These are phyloP conservation scores for Eragrostis curvula DNA, from an alignment of 176 grass and related monocot genomes.

Conservation along the genomic window DNA sequence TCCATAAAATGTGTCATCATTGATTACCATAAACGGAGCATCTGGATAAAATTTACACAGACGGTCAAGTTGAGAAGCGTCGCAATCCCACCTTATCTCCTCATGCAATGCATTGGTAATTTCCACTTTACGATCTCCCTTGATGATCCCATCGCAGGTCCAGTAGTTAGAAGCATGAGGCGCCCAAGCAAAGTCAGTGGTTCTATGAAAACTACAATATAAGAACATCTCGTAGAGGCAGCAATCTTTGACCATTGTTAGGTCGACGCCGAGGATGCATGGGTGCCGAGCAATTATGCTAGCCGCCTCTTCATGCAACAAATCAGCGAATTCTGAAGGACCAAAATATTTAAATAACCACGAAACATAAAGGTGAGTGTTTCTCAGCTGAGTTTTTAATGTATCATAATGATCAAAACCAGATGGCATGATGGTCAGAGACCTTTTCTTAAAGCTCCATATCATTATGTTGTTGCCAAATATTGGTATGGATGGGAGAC, in stretches of 20 bases:
- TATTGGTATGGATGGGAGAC: neutral
- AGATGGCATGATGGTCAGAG: fast-evolving
- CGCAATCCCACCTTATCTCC: neutral
- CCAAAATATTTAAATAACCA: fast-evolving
- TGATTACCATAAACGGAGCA: neutral
- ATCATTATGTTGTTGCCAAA: neutral
- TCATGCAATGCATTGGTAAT: neutral
- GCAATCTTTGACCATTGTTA: neutral
- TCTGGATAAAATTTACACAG: neutral
- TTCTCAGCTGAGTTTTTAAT: neutral
- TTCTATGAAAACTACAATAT: neutral
- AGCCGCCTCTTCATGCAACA: neutral
- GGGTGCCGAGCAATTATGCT: neutral
- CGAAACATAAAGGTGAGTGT: neutral
- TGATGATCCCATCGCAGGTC: conserved; percentile 22
- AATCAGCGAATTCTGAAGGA: neutral
- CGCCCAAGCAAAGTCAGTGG: neutral
- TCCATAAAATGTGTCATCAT: neutral
- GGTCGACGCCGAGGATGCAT: neutral
- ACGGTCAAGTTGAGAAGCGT: neutral
- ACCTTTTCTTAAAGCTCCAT: neutral
- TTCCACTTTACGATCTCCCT: neutral
- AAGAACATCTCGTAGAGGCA: conserved; percentile 1
- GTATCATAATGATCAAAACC: neutral
- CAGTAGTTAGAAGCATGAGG: neutral